Evolutionary conservation across 768 basidiomycete genomes (phyloP), one percentile per base, ranked within the genome.

Genomic region (Lentinus brumalis): DNA sequence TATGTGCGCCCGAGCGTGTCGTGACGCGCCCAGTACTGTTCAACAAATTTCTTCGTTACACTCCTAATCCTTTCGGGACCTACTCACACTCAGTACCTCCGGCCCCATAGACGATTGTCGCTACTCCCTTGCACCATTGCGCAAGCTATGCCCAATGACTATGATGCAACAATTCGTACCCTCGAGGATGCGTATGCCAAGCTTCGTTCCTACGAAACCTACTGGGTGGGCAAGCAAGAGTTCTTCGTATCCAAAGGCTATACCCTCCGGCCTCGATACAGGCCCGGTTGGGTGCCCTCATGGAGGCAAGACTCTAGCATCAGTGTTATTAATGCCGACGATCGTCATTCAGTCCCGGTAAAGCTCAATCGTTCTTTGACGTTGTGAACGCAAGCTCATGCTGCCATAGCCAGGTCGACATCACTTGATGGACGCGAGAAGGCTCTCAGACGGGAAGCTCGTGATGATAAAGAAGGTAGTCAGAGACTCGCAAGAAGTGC

Each of bases 211-310:
- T 11, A 7, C 35, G 35, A 35, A 11, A 35, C 35, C 11, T 35
- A 35, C 35, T 35, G 35, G 35, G 35, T 35, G 35, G 35, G 35
- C 35, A 35, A 35, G 35, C 60, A 65, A n/a, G 42, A 41, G 4
- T 57, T 56, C 38, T 51, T 62, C 8, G 49, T 57, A 46, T 44
- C 49, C 4, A 44, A 50, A 7, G 69, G 68, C 5, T 69, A 69
- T 56, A 56, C 51, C 53, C 55, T 71, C 3, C 66, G 66, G 2
- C 61, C 68, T n/a, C 60, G 68, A 0, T 69, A 67, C 49, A 40
- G 31, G 26, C 66, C 56, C 1, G 63, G 56, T 14, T 65, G 59
- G 63, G 39, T 53, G 14, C 63, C 60, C 26, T 61, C 59, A 8
- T 60, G 56, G 59, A 18, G n/a, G 11, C 18, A 40, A 38, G 50